These are phyloP conservation scores for Rhypophila decipiens DNA, from an alignment of 495 filamentous ascomycete genomes.

Conservation along the genomic window DNA sequence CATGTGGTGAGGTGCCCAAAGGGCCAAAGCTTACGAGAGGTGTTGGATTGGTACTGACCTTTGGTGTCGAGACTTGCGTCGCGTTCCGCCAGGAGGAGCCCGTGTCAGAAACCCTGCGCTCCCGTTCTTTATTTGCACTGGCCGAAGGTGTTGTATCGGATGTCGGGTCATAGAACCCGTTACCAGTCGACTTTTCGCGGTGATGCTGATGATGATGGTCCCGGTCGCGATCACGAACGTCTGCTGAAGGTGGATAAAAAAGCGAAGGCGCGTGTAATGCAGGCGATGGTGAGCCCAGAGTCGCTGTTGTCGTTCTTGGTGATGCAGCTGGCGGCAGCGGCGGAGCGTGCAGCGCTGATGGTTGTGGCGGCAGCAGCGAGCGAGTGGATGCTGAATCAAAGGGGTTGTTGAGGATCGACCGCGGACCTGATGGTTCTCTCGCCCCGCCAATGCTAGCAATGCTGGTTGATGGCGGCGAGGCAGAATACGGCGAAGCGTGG, in stretches of 20 bases:
- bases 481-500: constrained; percentile 19
- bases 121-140: constrained; percentile 16
- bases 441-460: background rate
- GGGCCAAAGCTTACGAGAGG: constrained; percentile 18
- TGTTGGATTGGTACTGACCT: constrained; percentile 28
- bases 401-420: constrained; percentile 29
- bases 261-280: constrained; percentile 29
- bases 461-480: constrained; percentile 19
- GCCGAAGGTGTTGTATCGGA: constrained; percentile 40
- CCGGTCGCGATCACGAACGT: constrained; percentile 24
- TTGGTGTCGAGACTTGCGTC: constrained; percentile 30
- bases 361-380: constrained; percentile 16
- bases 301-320: constrained; percentile 17
- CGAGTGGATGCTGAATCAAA: constrained; percentile 18
- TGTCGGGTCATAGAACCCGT: constrained; percentile 52
- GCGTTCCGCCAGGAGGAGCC: constrained; percentile 30
- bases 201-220: no score
- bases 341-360: constrained; percentile 23
- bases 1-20: constrained; percentile 12
- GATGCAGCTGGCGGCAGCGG: constrained; percentile 9
- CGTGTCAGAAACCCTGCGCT: constrained; percentile 39
- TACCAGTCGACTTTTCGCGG: constrained; percentile 39
- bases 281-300: constrained; percentile 18
- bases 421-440: constrained; percentile 18
- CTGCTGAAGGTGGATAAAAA: constrained; percentile 22